Percentiles rank a stretch among this genome's conserved stretches.
Conservation (phyloP, 2,329 filamentous ascomycete genomes). For the Pyrenochaeta sp. region DNA sequence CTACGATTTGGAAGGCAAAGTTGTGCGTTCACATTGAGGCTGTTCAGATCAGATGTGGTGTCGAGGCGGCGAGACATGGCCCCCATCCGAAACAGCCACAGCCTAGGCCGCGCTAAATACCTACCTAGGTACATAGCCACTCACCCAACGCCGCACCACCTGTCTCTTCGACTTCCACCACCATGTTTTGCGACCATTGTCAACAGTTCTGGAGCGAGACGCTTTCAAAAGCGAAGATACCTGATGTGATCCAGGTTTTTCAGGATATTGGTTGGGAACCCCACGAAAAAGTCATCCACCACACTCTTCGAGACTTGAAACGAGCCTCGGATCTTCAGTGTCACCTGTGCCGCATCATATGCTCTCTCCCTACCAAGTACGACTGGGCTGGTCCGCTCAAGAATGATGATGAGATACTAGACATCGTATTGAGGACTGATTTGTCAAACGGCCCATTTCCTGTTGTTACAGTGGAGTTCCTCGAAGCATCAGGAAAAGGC, state of each 20-base stretch:
- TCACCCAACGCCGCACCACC: no score
- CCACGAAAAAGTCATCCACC: conserved; percentile 21
- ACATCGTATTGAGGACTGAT: conserved; percentile 21
- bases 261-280: conserved; percentile 16
- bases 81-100: no score
- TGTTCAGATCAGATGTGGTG: no score
- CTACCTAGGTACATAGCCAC: no score
- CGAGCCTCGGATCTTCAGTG: conserved; percentile 19
- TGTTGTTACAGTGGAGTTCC: conserved; percentile 19
- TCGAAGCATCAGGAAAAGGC: conserved; percentile 2
- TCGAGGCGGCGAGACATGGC: no score
- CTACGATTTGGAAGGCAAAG: no score
- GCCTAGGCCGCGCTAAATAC: no score
- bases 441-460: conserved; percentile 15
- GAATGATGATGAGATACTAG: conserved; percentile 15
- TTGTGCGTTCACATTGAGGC: no score
- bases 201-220: conserved; percentile 15
- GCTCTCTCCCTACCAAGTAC: conserved; percentile 12
- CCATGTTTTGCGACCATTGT: conserved; percentile 24
- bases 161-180: no score
- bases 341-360: conserved; percentile 25
- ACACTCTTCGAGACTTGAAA: conserved; percentile 23
- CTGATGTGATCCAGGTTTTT: not conserved
- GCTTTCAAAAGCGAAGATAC: conserved; percentile 7
- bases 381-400: conserved; percentile 15